Percentiles rank a stretch among this genome's conserved stretches.
Conservation (phyloP, 257 asterid species). For the Anisodus tanguticus region DNA sequence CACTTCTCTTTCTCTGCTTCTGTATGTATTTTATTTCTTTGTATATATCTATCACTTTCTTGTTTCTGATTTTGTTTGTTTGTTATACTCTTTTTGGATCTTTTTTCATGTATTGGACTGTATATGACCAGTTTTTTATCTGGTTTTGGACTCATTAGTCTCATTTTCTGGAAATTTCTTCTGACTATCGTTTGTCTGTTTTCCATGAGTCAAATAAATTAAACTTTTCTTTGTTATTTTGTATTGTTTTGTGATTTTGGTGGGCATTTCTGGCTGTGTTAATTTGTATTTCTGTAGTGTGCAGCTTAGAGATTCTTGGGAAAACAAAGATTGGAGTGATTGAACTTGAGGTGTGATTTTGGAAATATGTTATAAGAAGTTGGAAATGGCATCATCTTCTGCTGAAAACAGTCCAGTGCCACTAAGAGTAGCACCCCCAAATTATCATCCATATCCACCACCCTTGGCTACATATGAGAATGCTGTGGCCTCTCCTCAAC, state of each 20-base stretch:
- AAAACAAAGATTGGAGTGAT: conserved; percentile 46
- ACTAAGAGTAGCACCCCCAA: conserved; percentile 34
- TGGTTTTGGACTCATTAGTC: conserved; percentile 20
- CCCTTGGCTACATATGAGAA: conserved; percentile 69
- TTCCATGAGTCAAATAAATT: not conserved
- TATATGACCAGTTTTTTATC: not conserved
- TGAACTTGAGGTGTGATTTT: conserved; percentile 36
- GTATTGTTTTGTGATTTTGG: conserved; percentile 11
- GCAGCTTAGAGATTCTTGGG: conserved; percentile 27
- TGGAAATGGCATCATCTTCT: conserved; percentile 44
- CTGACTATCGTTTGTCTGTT: conserved; percentile 7
- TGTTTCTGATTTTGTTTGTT: conserved; percentile 17
- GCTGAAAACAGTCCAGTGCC: conserved; percentile 41
- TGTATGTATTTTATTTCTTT: conserved; percentile 15
- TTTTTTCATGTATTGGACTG: not conserved
- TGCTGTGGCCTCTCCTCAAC: conserved; percentile 52
- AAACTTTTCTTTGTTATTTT: not conserved
- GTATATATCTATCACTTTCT: not conserved
- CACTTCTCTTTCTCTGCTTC: conserved; percentile 2
- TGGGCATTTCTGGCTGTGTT: not conserved
- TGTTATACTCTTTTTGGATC: not conserved
- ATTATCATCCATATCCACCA: conserved; percentile 65
- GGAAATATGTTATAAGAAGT: conserved; percentile 34
- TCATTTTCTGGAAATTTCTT: conserved; percentile 17
- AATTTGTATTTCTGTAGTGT: conserved; percentile 18